Evolutionary conservation across 2,329 filamentous ascomycete genomes (phyloP).

Genomic region (Hypoxylon sp.): DNA sequence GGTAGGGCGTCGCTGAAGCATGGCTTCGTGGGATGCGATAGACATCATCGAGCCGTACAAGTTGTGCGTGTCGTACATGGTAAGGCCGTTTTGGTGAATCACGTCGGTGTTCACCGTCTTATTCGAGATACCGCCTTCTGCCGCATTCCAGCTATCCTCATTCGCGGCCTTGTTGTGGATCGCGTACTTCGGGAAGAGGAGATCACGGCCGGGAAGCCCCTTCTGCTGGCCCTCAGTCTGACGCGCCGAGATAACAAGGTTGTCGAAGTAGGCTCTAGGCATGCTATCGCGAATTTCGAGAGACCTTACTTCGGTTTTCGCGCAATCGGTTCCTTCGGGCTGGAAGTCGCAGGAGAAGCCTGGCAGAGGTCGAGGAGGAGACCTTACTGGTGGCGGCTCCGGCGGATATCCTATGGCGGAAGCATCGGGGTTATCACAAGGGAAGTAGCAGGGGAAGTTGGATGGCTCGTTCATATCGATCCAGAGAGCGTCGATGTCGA

Average conservation of each 20-base stretch:
- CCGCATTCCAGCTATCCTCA: conserved; percentile 58
- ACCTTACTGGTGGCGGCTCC: conserved; percentile 72
- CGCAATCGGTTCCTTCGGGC: conserved; percentile 63
- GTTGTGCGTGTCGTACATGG: conserved; percentile 83
- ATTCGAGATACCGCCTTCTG: conserved; percentile 65
- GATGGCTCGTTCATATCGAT: conserved; percentile 77
- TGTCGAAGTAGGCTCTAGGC: conserved; percentile 49
- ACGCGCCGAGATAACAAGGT: conserved; percentile 42
- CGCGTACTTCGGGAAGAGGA: conserved; percentile 74
- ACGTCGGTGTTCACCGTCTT: conserved; percentile 77
- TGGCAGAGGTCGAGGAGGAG: conserved; percentile 74
- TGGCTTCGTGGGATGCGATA: conserved; percentile 72
- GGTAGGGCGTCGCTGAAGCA: conserved; percentile 74
- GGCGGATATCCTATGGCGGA: conserved; percentile 68
- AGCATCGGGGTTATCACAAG: conserved; percentile 65
- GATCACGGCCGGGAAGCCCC: conserved; percentile 74
- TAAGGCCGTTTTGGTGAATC: conserved; percentile 75
- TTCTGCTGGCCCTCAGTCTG: conserved; percentile 59
- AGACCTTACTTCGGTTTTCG: conserved; percentile 46
- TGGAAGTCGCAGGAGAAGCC: conserved; percentile 79
- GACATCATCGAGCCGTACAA: conserved; percentile 85
- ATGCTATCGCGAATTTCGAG: conserved; percentile 49
- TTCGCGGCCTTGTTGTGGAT: conserved; percentile 74
- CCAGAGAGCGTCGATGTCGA: conserved; percentile 85
- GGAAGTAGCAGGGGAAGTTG: conserved; percentile 66